A percentile compares a stretch with the other conserved stretches of the same genome.
These are phyloP conservation scores for Aegilops speltoides DNA, from an alignment of 176 grass and related monocot species.

Conservation along the genomic window DNA sequence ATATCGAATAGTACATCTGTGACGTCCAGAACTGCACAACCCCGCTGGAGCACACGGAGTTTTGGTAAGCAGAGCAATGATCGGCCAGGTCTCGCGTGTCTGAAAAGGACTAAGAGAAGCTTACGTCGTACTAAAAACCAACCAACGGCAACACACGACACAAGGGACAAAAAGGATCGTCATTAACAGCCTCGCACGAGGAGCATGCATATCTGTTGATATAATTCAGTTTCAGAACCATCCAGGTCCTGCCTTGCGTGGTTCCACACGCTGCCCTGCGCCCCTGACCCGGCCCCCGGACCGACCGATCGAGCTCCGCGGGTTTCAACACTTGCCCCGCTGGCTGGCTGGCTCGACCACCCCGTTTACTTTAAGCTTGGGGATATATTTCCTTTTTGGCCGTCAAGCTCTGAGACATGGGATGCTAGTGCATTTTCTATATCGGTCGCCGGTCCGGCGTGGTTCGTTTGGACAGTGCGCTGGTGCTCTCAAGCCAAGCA, in stretches of 20 bases:
- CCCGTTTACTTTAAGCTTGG: neutral
- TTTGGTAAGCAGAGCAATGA: too few species aligned
- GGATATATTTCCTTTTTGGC: neutral
- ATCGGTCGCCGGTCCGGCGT: neutral
- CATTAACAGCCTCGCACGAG: slow-evolving; percentile 1
- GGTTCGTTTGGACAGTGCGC: neutral
- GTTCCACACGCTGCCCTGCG: neutral
- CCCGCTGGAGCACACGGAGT: too few species aligned
- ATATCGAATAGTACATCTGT: too few species aligned
- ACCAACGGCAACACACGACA: too few species aligned
- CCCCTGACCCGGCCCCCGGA: neutral
- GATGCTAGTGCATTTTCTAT: neutral
- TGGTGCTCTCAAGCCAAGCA: too few species aligned
- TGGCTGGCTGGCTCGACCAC: neutral
- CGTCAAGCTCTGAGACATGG: too few species aligned
- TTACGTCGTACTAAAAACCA: too few species aligned
- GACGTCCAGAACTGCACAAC: too few species aligned
- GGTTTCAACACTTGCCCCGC: neutral
- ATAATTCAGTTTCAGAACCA: neutral
- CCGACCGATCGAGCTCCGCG: neutral
- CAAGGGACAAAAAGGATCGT: too few species aligned
- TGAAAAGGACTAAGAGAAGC: too few species aligned
- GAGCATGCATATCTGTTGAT: neutral
- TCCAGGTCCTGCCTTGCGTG: neutral
- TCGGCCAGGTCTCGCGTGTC: too few species aligned